A percentile compares a stretch with the other conserved stretches of the same genome.
Conservation (phyloP, 805 yeast genomes). For the Wickerhamomyces canadensis region DNA sequence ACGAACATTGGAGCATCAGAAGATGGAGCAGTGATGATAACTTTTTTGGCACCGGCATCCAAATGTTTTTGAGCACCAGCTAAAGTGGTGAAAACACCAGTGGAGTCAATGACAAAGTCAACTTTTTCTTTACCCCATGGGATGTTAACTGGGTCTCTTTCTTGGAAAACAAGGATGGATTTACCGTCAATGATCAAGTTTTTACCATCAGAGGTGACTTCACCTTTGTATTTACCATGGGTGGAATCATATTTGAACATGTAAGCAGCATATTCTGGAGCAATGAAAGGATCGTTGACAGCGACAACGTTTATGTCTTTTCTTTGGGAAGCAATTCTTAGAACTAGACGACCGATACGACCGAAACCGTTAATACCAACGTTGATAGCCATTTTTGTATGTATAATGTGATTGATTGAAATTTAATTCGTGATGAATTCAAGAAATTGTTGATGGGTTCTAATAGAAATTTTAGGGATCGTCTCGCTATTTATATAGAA, state of each 20-base stretch:
- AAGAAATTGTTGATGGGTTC: neutral
- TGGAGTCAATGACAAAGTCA: conserved; percentile 58
- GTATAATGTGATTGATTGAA: neutral
- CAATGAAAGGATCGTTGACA: conserved; percentile 59
- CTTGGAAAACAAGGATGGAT: neutral
- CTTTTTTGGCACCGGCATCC: conserved; percentile 66
- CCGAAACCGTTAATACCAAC: conserved; percentile 74
- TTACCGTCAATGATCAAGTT: conserved; percentile 24
- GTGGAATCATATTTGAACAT: conserved; percentile 68
- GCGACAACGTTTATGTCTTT: conserved; percentile 50
- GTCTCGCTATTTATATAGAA: conserved; percentile 1
- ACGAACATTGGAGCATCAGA: conserved; percentile 65
- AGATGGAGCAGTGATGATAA: conserved; percentile 62
- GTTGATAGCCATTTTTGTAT: conserved; percentile 27
- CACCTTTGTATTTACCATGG: conserved; percentile 55
- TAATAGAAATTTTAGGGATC: neutral
- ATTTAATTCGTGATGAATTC: too few relatives aligned
- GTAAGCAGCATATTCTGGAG: conserved; percentile 59
- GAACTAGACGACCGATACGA: conserved; percentile 65
- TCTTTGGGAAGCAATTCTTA: conserved; percentile 56
- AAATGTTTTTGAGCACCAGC: conserved; percentile 60
- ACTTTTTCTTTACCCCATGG: conserved; percentile 59
- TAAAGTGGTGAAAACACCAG: conserved; percentile 59
- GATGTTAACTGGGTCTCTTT: conserved; percentile 25
- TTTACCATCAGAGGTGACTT: conserved; percentile 45